phyloP scores from a whole-genome alignment of 495 filamentous ascomycete genomes.

The Penicillium longicatenatum region DNA sequence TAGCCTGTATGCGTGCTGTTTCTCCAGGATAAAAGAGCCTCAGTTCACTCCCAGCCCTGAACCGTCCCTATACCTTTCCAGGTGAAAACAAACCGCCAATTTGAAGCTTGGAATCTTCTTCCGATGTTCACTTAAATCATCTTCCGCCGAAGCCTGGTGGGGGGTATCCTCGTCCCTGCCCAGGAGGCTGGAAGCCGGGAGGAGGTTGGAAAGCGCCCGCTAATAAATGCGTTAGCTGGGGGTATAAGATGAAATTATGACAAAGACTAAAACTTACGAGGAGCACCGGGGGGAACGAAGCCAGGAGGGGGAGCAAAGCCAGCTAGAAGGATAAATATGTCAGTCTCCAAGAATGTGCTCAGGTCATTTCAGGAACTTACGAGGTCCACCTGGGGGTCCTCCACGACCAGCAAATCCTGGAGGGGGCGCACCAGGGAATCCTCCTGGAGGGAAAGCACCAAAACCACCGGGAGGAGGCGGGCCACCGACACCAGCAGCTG shows the following conservation, averaged over 20 bases:
- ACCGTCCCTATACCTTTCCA: conserved; percentile 10
- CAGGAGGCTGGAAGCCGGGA: conserved; percentile 65
- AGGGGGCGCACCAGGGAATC: conserved; percentile 53
- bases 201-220: conserved; percentile 69
- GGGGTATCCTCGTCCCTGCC: conserved; percentile 69
- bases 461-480: conserved; percentile 65
- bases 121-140: conserved; percentile 44
- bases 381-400: conserved; percentile 55
- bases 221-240: conserved; percentile 29
- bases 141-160: conserved; percentile 77
- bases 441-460: conserved; percentile 57
- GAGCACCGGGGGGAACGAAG: conserved; percentile 59
- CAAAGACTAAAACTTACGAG: conserved; percentile 51
- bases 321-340: conserved; percentile 10
- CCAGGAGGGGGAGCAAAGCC: conserved; percentile 67
- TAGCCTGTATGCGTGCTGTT: conserved; percentile 21
- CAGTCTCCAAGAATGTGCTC: neutral
- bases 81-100: conserved; percentile 23
- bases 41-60: conserved; percentile 11
- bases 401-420: conserved; percentile 79
- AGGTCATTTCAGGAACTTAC: conserved; percentile 5
- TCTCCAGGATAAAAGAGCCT: conserved; percentile 11
- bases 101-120: conserved; percentile 26
- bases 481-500: conserved; percentile 86
- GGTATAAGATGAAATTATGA: neutral